Base-by-base conservation (phyloP, 352 stramenopile genomes). In the Pythium phragmiticola region DNA sequence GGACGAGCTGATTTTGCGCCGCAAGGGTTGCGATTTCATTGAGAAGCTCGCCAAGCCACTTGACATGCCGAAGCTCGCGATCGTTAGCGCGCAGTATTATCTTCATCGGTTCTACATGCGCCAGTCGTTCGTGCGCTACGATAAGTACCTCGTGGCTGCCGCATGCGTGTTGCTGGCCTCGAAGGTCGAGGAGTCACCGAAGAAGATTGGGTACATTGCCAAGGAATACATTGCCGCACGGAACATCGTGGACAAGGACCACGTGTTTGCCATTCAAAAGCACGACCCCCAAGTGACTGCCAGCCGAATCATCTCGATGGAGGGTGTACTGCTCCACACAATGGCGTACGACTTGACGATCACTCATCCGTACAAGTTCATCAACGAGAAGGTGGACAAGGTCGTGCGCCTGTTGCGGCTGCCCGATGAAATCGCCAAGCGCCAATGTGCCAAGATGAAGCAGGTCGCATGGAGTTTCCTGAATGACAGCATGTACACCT, bases 91-190 rank as follows among this genome's bases (percentile, higher is more conserved):
- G 21, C 78, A 88, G 71, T 90, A 91, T 48, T 96, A 86, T 51
- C 82, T 96, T n/a, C 88, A 96, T 60, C 79, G 87, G 30, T 96
- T 96, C 66, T 95, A 80, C 70, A 91, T 89, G 75, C 78, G 83
- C 3, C 85, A 95, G 70, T 92, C 85, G 21, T 74, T 95, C 41
- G 80, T 92, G 37, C 78, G 82, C 19, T 90, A 95, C 67, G 87
- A 96, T 69, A 88, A 90, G 65, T 95, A 84, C 64, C 51, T 92
- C n/a, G 82, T 95, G 9, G 84, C 82, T 7, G 84, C 82, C 4
- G 82, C 88, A 2, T 95, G 87, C 21, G 80, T 96, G 47, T 71
- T 96, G 14, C 70, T 95, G 3, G 87, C 77, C 21, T 89, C 82
- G 17, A 96, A 96, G 58, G 85, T 88, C 2, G 88, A 96, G 47